Evolutionary conservation across 1,139 yeast species (phyloP).

Genomic region (Yamadazyma trypodendri): DNA sequence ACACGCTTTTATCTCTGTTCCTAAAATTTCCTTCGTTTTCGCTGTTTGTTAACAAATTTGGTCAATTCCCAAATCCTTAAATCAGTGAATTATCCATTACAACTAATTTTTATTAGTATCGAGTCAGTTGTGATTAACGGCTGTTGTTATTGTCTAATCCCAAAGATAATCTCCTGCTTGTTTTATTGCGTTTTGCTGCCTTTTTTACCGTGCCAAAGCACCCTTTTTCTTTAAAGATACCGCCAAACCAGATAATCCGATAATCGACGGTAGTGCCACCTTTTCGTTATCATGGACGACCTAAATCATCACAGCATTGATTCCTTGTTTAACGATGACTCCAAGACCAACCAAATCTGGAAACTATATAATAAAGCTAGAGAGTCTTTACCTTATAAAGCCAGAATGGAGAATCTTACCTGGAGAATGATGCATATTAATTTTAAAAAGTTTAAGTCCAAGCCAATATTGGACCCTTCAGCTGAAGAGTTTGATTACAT

Average conservation of each 20-base stretch:
- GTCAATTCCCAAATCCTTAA: constrained; percentile 5
- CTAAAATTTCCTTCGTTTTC: neutral
- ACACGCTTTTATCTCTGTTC: neutral
- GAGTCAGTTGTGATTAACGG: neutral
- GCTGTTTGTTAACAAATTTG: constrained; percentile 2
- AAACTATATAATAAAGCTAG: constrained; percentile 75
- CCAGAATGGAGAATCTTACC: constrained; percentile 76
- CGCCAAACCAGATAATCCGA: too few species aligned
- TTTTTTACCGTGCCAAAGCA: too few species aligned
- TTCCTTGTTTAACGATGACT: constrained; percentile 12
- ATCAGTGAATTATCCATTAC: neutral
- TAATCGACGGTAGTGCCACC: neutral
- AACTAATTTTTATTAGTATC: neutral
- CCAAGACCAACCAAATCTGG: constrained; percentile 57
- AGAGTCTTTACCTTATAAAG: constrained; percentile 72
- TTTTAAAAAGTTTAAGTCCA: constrained; percentile 20
- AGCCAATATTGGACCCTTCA: constrained; percentile 30
- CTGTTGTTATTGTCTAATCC: neutral
- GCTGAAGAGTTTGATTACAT: constrained; percentile 64
- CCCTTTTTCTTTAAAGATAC: too few species aligned
- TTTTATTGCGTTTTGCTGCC: too few species aligned
- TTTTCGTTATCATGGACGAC: constrained; percentile 3
- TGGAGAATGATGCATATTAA: constrained; percentile 82
- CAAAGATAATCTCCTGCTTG: too few species aligned
- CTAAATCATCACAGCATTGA: constrained; percentile 4